Evolutionary conservation across 169 alveolate species (phyloP).

Genomic region (Plasmodium gallinaceum): DNA sequence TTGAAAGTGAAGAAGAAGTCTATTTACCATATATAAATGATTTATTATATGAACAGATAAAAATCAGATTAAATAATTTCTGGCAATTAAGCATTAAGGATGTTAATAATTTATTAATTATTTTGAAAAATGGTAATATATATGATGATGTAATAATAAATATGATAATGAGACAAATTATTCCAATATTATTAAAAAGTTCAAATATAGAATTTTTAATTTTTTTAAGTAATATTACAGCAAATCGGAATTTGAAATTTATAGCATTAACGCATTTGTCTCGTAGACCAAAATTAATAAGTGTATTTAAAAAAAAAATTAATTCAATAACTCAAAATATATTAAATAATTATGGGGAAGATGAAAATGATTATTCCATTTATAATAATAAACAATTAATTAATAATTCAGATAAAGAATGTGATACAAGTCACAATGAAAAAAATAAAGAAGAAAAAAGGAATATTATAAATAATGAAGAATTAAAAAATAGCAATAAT

Average conservation of each 20-base stretch:
- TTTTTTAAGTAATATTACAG: conserved; percentile 58
- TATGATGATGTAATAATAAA: conserved; percentile 60
- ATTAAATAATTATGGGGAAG: conserved; percentile 12
- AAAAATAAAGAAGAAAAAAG: not conserved
- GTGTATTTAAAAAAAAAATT: conserved; percentile 65
- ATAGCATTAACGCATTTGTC: conserved; percentile 58
- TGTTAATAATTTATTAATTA: conserved; percentile 67
- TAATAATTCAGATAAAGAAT: not conserved
- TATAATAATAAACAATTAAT: not conserved
- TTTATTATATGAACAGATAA: conserved; percentile 71
- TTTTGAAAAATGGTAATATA: conserved; percentile 45
- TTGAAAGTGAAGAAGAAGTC: conserved; percentile 31
- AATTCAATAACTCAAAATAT: conserved; percentile 54
- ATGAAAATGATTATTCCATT: not conserved
- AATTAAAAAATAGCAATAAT: not conserved
- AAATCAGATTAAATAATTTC: conserved; percentile 48
- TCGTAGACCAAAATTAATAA: conserved; percentile 51
- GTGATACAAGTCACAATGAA: not conserved
- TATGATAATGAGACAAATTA: conserved; percentile 70
- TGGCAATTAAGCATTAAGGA: conserved; percentile 71
- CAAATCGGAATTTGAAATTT: conserved; percentile 45
- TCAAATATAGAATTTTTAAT: conserved; percentile 60
- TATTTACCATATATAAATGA: conserved; percentile 58
- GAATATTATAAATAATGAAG: not conserved
- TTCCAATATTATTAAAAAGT: conserved; percentile 41